Percentiles rank a stretch among this genome's conserved stretches.
phyloP scores from a whole-genome alignment of 176 grass and related monocot species.

The Zizania latifolia region DNA sequence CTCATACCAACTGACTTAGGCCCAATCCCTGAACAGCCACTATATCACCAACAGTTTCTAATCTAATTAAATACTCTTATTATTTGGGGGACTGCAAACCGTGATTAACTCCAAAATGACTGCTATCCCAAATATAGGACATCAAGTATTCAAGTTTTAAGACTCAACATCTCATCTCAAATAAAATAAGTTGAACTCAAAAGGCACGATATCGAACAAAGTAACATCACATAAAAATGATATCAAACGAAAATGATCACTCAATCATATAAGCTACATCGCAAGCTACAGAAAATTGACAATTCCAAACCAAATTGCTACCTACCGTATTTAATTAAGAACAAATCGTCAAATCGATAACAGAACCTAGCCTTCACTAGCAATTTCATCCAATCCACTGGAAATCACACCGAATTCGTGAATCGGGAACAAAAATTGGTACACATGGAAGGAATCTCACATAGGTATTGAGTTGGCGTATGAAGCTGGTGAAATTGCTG shows the following conservation, averaged over 20 bases:
- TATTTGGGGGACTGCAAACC: neutral
- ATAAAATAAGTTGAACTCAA: too few relatives aligned
- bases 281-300: neutral
- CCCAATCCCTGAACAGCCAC: neutral
- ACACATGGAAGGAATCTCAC: conserved; percentile 34
- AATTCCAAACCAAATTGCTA: neutral
- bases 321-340: neutral
- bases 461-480: conserved; percentile 92
- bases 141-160: neutral
- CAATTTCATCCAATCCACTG: conserved; percentile 4
- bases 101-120: neutral
- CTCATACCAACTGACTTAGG: neutral
- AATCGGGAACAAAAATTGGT: neutral
- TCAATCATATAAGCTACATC: neutral
- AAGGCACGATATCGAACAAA: neutral
- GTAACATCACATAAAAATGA: neutral
- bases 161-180: too few relatives aligned
- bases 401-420: neutral
- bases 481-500: conserved; percentile 82
- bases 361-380: neutral
- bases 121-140: neutral
- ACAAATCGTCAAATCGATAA: neutral
- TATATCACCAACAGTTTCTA: neutral
- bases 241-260: neutral
- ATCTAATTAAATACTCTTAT: neutral